These are phyloP conservation scores for Esteya vermicola DNA, from an alignment of 2,329 filamentous ascomycete genomes.

Conservation along the genomic window DNA sequence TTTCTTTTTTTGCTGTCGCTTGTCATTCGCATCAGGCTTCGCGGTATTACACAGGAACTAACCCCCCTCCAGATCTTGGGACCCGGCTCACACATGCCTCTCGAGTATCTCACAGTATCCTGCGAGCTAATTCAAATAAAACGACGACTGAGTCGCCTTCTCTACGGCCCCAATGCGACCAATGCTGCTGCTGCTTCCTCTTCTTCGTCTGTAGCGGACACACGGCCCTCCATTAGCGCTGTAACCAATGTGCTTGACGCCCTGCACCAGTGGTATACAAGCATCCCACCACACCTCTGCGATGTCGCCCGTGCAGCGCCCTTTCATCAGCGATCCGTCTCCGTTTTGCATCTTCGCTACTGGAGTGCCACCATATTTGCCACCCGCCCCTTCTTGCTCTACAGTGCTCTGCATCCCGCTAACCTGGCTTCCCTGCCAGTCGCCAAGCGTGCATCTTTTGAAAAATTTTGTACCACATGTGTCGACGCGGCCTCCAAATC, in stretches of 20 bases:
- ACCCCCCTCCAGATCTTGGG: slow-evolving; percentile 12
- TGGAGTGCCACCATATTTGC: slow-evolving; percentile 12
- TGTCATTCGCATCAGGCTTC: no score
- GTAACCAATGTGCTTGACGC: slow-evolving; percentile 9
- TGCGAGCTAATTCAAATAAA: slow-evolving; percentile 13
- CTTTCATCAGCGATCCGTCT: slow-evolving; percentile 13
- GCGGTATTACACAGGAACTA: no score
- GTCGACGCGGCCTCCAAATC: slow-evolving; percentile 12
- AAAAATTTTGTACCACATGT: slow-evolving; percentile 11
- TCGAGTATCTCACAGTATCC: slow-evolving; percentile 13
- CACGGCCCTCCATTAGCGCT: slow-evolving; percentile 8
- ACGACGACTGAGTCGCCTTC: slow-evolving; percentile 9
- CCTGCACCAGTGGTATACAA: slow-evolving; percentile 11
- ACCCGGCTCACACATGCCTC: slow-evolving; percentile 14
- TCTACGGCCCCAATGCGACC: slow-evolving; percentile 6
- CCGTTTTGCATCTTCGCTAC: slow-evolving; percentile 13
- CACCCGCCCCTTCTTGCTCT: slow-evolving; percentile 20
- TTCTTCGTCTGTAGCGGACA: not conserved
- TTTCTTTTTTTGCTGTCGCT: not conserved
- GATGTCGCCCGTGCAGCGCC: slow-evolving; percentile 10
- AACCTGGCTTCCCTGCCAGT: slow-evolving; percentile 5
- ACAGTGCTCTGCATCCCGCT: slow-evolving; percentile 8
- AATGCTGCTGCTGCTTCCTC: not conserved
- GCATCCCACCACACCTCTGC: slow-evolving; percentile 13
- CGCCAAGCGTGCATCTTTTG: slow-evolving; percentile 11